phyloP scores from a whole-genome alignment of 495 filamentous ascomycete genomes.

The Aspergillus ostianus region DNA sequence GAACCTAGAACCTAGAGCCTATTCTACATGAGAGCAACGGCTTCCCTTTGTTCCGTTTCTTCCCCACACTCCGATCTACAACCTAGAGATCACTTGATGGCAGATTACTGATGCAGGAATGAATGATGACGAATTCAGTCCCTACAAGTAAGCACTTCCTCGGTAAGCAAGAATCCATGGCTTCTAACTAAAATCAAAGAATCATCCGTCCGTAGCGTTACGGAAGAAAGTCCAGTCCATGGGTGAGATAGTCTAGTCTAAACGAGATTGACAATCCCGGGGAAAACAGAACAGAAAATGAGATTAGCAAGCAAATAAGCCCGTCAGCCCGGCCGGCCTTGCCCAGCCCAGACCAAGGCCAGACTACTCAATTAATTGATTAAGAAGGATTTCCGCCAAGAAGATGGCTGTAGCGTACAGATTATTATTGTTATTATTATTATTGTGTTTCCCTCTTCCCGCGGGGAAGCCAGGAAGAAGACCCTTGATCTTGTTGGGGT shows the following conservation, averaged over 20 bases:
- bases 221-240: not conserved
- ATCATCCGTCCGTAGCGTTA: not conserved
- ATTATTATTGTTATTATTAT: not conserved
- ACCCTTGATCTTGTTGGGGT: not conserved
- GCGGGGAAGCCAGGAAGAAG: not conserved
- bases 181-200: not conserved
- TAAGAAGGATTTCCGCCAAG: slow-evolving; percentile 11
- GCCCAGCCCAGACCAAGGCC: not conserved
- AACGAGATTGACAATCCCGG: not conserved
- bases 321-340: not conserved
- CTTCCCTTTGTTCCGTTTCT: too few species aligned
- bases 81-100: too few species aligned
- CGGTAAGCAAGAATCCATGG: too few species aligned
- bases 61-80: too few species aligned
- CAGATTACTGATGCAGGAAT: too few species aligned
- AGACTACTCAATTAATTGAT: not conserved
- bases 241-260: not conserved
- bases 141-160: too few species aligned
- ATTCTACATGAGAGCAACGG: too few species aligned
- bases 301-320: not conserved
- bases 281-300: not conserved
- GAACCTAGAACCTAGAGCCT: too few species aligned
- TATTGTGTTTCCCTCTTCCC: not conserved
- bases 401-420: not conserved
- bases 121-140: too few species aligned